A percentile compares a stretch with the other conserved stretches of the same genome.
Evolutionary conservation across 768 basidiomycete species (phyloP).

Genomic region (Mycena leptocephala): DNA sequence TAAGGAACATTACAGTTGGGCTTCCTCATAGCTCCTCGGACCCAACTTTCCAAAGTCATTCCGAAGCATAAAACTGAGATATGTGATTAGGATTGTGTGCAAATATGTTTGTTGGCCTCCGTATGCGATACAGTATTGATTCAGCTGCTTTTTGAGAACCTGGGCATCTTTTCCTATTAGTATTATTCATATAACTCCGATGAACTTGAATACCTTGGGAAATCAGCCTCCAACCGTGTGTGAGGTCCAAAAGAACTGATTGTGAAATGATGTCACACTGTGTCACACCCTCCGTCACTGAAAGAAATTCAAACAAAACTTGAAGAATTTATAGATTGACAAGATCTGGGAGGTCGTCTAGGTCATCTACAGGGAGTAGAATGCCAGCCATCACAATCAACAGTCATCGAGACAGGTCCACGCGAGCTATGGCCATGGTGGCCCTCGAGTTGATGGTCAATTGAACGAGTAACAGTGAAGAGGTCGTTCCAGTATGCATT

Average conservation of each 20-base stretch:
- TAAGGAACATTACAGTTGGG: neutral
- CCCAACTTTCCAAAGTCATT: neutral
- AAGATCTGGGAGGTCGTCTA: neutral
- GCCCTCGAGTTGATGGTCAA: too few species aligned
- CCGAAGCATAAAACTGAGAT: neutral
- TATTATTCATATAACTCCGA: neutral
- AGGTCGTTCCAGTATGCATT: too few species aligned
- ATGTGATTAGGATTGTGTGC: neutral
- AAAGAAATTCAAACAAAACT: neutral
- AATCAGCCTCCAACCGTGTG: too few species aligned
- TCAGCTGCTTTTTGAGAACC: too few species aligned
- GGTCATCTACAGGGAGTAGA: neutral
- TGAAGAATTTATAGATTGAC: neutral
- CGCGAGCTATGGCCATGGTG: too few species aligned
- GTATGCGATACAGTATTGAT: too few species aligned
- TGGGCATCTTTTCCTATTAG: neutral
- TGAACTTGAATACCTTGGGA: neutral
- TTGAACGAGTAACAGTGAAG: too few species aligned
- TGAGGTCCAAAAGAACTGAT: too few species aligned
- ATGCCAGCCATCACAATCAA: too few species aligned
- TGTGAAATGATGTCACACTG: neutral
- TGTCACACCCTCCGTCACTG: neutral
- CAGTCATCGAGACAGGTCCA: too few species aligned
- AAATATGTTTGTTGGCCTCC: too few species aligned
- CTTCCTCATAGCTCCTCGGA: too few species aligned